phyloP scores from a whole-genome alignment of 192 early-diverging fungal genomes.

The Umbelopsis ramanniana region DNA sequence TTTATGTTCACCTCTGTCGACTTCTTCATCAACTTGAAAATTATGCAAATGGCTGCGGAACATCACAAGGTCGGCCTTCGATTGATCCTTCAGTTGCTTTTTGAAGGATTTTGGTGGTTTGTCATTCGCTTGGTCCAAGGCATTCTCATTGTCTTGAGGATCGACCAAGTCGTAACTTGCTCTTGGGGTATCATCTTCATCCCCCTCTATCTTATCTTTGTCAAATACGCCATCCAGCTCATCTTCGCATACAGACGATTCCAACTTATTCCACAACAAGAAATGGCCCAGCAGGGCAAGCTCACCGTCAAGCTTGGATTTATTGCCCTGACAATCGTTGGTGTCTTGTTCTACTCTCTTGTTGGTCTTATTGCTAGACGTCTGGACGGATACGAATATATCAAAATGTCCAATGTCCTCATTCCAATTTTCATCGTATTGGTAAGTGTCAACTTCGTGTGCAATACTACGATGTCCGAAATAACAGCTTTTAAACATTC shows the following conservation, averaged over 20 bases:
- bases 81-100: conserved; percentile 32
- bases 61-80: conserved; percentile 18
- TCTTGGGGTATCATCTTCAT: conserved; percentile 73
- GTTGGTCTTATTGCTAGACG: conserved; percentile 57
- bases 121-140: conserved; percentile 66
- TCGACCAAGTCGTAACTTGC: conserved; percentile 57
- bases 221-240: conserved; percentile 61
- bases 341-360: conserved; percentile 53
- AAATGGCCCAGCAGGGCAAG: conserved; percentile 51
- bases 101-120: conserved; percentile 68
- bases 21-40: conserved; percentile 33
- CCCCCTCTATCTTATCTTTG: conserved; percentile 65
- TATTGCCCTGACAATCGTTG: conserved; percentile 53
- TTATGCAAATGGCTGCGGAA: conserved; percentile 29
- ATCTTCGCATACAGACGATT: conserved; percentile 42
- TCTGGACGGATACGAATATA: conserved; percentile 47
- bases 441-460: conserved; percentile 26
- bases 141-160: conserved; percentile 68
- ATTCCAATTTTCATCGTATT: conserved; percentile 72
- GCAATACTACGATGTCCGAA: background rate
- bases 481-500: background rate
- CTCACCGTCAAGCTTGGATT: conserved; percentile 48
- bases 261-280: conserved; percentile 44
- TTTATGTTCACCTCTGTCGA: conserved; percentile 54
- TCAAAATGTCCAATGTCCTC: conserved; percentile 62